A percentile compares a stretch with the other conserved stretches of the same genome.
Conservation (phyloP, 306 rosid genomes). For the Glycine latifolia region DNA sequence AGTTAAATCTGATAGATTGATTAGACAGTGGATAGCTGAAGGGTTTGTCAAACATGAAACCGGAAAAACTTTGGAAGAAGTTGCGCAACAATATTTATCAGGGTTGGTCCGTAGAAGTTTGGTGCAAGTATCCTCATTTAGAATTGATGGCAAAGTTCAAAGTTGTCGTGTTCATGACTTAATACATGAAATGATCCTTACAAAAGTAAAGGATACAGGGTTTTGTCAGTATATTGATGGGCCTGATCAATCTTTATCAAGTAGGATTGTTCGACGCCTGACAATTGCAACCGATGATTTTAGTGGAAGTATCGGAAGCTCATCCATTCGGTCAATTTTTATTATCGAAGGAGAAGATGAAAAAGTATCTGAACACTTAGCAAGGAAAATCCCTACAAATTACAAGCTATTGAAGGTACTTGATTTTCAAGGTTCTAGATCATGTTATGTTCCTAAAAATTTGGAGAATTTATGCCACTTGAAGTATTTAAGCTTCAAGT, state of each 20-base stretch:
- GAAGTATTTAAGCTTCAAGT: slow-evolving; percentile 34
- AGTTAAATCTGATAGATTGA: not conserved
- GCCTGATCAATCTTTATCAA: not conserved
- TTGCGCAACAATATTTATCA: not conserved
- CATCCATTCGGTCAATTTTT: not conserved
- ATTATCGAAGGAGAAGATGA: not conserved
- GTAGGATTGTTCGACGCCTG: not conserved
- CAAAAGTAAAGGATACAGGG: not conserved
- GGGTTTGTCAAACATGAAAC: not conserved
- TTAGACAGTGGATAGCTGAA: slow-evolving; percentile 25
- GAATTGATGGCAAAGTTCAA: not conserved
- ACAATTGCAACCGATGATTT: not conserved
- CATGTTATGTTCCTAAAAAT: not conserved
- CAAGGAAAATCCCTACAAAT: not conserved
- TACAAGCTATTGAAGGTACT: slow-evolving; percentile 10
- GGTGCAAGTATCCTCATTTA: slow-evolving; percentile 7
- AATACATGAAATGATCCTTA: not conserved
- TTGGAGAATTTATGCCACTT: slow-evolving; percentile 19
- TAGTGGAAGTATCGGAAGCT: no score
- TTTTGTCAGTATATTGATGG: not conserved
- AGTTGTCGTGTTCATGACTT: not conserved
- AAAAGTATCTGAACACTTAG: not conserved
- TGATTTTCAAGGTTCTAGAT: slow-evolving; percentile 6
- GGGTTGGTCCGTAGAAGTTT: slow-evolving; percentile 22
- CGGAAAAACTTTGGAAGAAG: not conserved